Conservation (phyloP, 768 basidiomycete species). For the Cystobasidiopsis lactophilus region DNA sequence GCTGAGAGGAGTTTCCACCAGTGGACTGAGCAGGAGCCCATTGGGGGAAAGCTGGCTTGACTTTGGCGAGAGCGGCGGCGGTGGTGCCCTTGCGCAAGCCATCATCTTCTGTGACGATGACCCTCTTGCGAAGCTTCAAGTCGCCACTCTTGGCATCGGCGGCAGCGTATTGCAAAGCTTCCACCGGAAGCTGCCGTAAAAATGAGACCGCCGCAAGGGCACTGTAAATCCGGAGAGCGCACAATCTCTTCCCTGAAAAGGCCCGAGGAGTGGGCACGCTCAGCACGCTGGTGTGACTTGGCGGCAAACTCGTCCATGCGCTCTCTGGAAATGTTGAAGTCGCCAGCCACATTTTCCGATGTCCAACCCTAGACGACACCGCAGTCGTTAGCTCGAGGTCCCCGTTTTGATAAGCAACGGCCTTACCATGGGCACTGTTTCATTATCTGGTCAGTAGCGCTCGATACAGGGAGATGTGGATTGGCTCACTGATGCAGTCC, state of each 20-base stretch:
- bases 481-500: conserved; percentile 37
- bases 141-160: conserved; percentile 14
- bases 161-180: conserved; percentile 47
- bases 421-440: too few relatives aligned
- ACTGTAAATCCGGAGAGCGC: conserved; percentile 31
- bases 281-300: conserved; percentile 61
- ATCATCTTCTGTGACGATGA: conserved; percentile 59
- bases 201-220: neutral
- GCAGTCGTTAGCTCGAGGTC: neutral
- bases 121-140: conserved; percentile 24
- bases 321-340: conserved; percentile 50
- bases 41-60: conserved; percentile 61
- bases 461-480: neutral
- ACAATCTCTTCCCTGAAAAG: conserved; percentile 66
- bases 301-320: conserved; percentile 68
- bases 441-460: neutral
- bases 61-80: conserved; percentile 47
- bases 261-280: conserved; percentile 54
- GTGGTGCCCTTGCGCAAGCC: conserved; percentile 72
- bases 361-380: conserved; percentile 39
- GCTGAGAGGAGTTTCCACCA: conserved; percentile 57
- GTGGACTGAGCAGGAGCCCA: conserved; percentile 33
- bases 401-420: too few relatives aligned
- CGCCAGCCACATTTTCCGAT: conserved; percentile 71
- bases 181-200: conserved; percentile 29